Percentiles rank a stretch among this genome's conserved stretches.
phyloP scores from a whole-genome alignment of 768 basidiomycete genomes.

The Pleurotus giganteus region DNA sequence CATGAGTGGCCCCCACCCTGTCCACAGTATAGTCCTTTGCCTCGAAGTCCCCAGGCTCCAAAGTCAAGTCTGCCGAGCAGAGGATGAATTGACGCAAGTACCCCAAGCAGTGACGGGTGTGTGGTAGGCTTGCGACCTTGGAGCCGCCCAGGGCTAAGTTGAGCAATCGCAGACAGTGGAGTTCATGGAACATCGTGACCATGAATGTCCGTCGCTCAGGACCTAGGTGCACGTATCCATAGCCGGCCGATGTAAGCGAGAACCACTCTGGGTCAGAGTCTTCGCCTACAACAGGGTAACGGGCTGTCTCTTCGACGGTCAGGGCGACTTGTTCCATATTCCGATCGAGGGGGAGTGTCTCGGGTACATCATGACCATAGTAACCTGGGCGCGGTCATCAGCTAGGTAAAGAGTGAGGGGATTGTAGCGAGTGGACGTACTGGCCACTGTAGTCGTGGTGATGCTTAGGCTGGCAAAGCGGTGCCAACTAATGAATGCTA shows the following conservation, averaged over 20 bases:
- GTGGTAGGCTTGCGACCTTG: constrained; percentile 10
- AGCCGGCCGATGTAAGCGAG: constrained; percentile 18
- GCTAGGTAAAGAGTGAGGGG: too few species aligned
- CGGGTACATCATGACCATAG: too few species aligned
- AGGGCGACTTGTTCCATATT: too few species aligned
- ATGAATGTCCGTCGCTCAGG: constrained; percentile 26
- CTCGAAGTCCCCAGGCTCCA: constrained; percentile 32
- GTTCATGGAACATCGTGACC: constrained; percentile 34
- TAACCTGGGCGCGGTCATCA: too few species aligned
- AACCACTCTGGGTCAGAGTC: constrained; percentile 29
- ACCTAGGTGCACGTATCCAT: constrained; percentile 21
- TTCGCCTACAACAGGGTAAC: constrained; percentile 21
- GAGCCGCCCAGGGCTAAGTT: constrained; percentile 16
- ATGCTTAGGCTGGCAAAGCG: too few species aligned
- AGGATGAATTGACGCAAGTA: constrained; percentile 37
- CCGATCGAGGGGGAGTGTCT: too few species aligned
- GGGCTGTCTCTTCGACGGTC: constrained; percentile 28
- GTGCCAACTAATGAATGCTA: too few species aligned
- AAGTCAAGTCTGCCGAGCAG: constrained; percentile 36
- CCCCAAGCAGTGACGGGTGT: constrained; percentile 36
- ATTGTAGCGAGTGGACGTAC: too few species aligned
- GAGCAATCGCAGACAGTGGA: constrained; percentile 33
- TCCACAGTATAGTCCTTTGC: constrained; percentile 20
- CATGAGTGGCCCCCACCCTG: constrained; percentile 23
- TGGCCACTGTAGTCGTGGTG: too few species aligned